Evolutionary conservation across 108 stramenopile genomes (phyloP).

Genomic region (Skeletonema menzelii): DNA sequence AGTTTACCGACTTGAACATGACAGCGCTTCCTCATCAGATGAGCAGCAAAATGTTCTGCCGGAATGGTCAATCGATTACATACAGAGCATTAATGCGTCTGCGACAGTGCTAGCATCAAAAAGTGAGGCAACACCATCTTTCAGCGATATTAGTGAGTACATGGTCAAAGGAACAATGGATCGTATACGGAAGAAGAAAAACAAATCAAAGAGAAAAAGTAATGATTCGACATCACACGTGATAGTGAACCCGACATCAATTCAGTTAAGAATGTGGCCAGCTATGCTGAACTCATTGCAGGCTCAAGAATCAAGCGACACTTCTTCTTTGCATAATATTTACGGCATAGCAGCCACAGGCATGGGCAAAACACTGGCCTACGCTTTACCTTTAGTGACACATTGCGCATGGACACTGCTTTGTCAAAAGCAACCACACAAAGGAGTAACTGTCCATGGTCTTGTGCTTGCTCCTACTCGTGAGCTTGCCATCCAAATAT

Average conservation of each 20-base stretch:
- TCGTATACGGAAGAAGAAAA: conserved; percentile 5
- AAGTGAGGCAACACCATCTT: background rate
- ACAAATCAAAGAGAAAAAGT: conserved; percentile 16
- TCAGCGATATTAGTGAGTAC: conserved; percentile 16
- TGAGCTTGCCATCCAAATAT: conserved; percentile 43
- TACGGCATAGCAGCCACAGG: conserved; percentile 87
- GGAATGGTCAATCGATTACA: conserved; percentile 19
- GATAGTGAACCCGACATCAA: conserved; percentile 45
- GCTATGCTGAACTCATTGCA: conserved; percentile 31
- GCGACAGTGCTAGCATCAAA: background rate
- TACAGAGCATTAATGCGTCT: conserved; percentile 8
- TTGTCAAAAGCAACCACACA: conserved; percentile 64
- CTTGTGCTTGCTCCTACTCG: conserved; percentile 44
- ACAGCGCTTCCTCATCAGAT: background rate
- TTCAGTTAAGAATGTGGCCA: conserved; percentile 74
- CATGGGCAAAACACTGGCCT: conserved; percentile 79
- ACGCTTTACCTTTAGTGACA: conserved; percentile 77
- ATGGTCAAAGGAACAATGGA: conserved; percentile 30
- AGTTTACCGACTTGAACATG: background rate
- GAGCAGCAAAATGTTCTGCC: background rate
- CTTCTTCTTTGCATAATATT: conserved; percentile 28
- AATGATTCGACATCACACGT: background rate
- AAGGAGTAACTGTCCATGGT: conserved; percentile 47
- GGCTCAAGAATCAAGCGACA: background rate
- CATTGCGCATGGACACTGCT: background rate